Evolutionary conservation across 2,329 filamentous ascomycete genomes (phyloP).

Genomic region (Aspergillus felis): DNA sequence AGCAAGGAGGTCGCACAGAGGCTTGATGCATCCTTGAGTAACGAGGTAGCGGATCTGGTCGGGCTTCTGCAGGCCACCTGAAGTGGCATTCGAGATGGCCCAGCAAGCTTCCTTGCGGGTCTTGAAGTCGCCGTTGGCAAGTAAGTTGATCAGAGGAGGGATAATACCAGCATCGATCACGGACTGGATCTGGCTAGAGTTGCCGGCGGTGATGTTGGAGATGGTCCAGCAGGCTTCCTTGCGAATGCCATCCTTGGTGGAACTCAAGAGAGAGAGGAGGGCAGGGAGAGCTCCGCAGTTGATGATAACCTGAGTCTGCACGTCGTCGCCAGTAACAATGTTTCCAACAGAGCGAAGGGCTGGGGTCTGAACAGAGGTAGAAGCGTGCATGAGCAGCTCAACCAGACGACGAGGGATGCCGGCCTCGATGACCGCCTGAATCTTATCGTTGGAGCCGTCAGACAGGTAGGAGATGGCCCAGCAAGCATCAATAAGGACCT

Average conservation of each 20-base stretch:
- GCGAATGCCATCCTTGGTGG: slow-evolving; percentile 96
- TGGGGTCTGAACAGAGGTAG: slow-evolving; percentile 95
- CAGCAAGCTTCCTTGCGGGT: slow-evolving; percentile 99
- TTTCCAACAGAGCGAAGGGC: slow-evolving; percentile 96
- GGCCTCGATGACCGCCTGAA: slow-evolving; percentile 97
- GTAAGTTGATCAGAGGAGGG: slow-evolving; percentile 88
- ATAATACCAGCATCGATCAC: slow-evolving; percentile 98
- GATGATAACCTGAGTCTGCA: slow-evolving; percentile 98
- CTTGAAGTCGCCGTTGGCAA: slow-evolving; percentile 97
- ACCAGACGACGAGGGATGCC: slow-evolving; percentile 95
- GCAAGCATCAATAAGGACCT: slow-evolving; percentile 97
- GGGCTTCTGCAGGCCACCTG: slow-evolving; percentile 94
- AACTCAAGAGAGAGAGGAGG: slow-evolving; percentile 88
- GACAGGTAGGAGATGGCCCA: slow-evolving; percentile 99
- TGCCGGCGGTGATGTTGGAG: slow-evolving; percentile 96
- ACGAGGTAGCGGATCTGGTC: slow-evolving; percentile 98
- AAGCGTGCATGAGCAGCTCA: slow-evolving; percentile 95
- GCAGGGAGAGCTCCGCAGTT: slow-evolving; percentile 93
- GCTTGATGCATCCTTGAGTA: slow-evolving; percentile 90
- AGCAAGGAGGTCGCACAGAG: slow-evolving; percentile 86
- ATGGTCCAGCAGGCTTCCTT: slow-evolving; percentile 99
- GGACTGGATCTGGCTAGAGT: slow-evolving; percentile 94
- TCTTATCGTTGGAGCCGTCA: slow-evolving; percentile 98
- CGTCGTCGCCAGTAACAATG: slow-evolving; percentile 97
- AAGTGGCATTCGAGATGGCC: slow-evolving; percentile 98